phyloP scores from a whole-genome alignment of 2,329 filamentous ascomycete species.

The Aspergillus texensis region DNA sequence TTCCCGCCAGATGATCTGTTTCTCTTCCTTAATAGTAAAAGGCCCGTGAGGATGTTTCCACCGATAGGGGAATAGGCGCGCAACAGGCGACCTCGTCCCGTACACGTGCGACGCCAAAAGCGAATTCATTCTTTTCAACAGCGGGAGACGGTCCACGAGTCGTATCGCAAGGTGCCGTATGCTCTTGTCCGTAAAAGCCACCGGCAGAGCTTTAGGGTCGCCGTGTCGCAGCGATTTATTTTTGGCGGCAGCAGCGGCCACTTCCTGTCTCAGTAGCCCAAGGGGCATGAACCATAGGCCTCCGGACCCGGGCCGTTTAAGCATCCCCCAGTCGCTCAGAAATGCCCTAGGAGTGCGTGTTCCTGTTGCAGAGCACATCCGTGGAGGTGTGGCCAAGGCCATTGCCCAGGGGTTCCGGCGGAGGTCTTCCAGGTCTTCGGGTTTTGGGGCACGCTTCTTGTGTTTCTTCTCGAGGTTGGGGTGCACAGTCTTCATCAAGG shows the following conservation, averaged over 20 bases:
- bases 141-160: slow-evolving; percentile 30
- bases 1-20: slow-evolving; percentile 47
- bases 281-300: slow-evolving; percentile 39
- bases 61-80: slow-evolving; percentile 34
- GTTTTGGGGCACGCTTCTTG: slow-evolving; percentile 29
- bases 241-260: slow-evolving; percentile 14
- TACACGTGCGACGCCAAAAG: slow-evolving; percentile 11
- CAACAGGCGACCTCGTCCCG: slow-evolving; percentile 19
- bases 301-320: slow-evolving; percentile 30
- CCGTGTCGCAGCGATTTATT: not conserved
- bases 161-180: slow-evolving; percentile 27
- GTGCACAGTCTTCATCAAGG: slow-evolving; percentile 31
- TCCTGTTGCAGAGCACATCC: slow-evolving; percentile 37
- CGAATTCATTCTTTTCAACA: slow-evolving; percentile 25
- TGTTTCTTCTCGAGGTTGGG: slow-evolving; percentile 22
- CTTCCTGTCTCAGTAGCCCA: slow-evolving; percentile 33
- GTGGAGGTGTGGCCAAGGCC: slow-evolving; percentile 40
- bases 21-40: slow-evolving; percentile 28
- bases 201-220: not conserved
- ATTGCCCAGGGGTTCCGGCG: slow-evolving; percentile 44
- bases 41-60: slow-evolving; percentile 39
- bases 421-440: slow-evolving; percentile 32
- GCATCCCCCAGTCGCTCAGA: slow-evolving; percentile 39
- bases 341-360: slow-evolving; percentile 37
- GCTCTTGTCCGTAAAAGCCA: not conserved